These are phyloP conservation scores for Tuber indicum DNA, from an alignment of 495 filamentous ascomycete species.

Conservation along the genomic window DNA sequence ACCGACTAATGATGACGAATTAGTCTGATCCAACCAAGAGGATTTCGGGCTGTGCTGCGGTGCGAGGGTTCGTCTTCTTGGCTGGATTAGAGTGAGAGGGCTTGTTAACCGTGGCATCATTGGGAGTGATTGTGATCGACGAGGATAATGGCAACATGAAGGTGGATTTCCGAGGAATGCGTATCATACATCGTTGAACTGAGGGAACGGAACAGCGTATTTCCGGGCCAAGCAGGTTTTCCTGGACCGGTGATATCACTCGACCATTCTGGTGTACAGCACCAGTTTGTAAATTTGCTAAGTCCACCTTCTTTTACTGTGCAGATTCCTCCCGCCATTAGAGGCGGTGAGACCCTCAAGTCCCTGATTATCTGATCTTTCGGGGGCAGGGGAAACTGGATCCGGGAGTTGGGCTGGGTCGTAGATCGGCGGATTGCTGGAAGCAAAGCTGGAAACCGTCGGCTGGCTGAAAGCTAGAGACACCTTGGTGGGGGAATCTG, in stretches of 20 bases:
- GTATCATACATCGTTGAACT: constrained; percentile 46
- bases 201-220: constrained; percentile 63
- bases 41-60: constrained; percentile 68
- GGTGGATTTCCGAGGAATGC: constrained; percentile 18
- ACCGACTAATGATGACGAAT: constrained; percentile 60
- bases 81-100: constrained; percentile 11
- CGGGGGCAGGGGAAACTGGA: constrained; percentile 56
- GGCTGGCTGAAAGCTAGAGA: constrained; percentile 6
- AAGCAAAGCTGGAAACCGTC: constrained; percentile 49
- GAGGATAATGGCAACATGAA: constrained; percentile 26
- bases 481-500: neutral
- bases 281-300: constrained; percentile 49
- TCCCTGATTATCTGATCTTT: constrained; percentile 70
- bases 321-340: constrained; percentile 56
- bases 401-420: constrained; percentile 45
- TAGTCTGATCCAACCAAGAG: constrained; percentile 57
- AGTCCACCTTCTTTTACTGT: constrained; percentile 54
- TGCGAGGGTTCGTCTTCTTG: constrained; percentile 46
- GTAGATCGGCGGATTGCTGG: constrained; percentile 59
- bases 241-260: constrained; percentile 50
- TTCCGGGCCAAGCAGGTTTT: constrained; percentile 51
- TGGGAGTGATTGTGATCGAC: neutral
- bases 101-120: constrained; percentile 22
- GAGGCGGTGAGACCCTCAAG: constrained; percentile 66
- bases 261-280: constrained; percentile 53